Base-by-base conservation (phyloP, 108 stramenopile species). In the Cyclotella cryptica region DNA sequence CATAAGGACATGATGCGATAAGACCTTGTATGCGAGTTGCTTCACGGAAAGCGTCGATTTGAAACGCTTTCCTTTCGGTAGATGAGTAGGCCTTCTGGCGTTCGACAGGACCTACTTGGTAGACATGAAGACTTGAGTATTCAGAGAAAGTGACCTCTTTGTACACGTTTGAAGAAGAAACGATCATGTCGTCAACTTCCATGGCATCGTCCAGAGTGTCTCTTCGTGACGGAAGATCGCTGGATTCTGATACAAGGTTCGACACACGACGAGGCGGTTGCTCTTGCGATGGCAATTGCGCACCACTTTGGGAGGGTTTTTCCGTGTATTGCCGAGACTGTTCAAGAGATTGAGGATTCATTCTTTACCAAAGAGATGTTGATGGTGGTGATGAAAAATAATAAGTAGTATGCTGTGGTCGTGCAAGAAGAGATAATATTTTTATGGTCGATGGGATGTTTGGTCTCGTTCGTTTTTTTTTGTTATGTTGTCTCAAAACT, bases 111-210 rank as follows among this genome's bases (percentile, higher is more conserved):
- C 35, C 61, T 15, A 62, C 61, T 40, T 62, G 29, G 61, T 62
- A 62, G 4, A 62, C 61, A 11, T 62, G 61, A 15, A 62, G 40
- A 17, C 17, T 62, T n/a, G 61, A 62, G 18, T 40, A 62, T 35
- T n/a, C 24, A 17, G 61, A n/a, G 35, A 62, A 62, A 17, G 14
- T 35, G 61, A 62, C 61, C 18, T 62, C 40, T 62, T 62, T 62
- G 35, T 14, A 17, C 6, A n/a, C 2, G 22, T 26, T 24, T 19
- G 40, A 62, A 6, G 55, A 55, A 24, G 55, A 55, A 55, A 24
- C 22, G 55, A n/a, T 55, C 55, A 55, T 55, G 55, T 55, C 55
- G 55, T 55, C 55, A 8, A 24, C n/a, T 12, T 26, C 55, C 55
- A 55, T 55, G 24, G 22, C 3, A 12, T 55, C 55, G 24, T 55